Evolutionary conservation across 192 early-diverging fungal species (phyloP), one percentile per base, ranked within the genome.

Genomic region (Mycoemilia scoparia): DNA sequence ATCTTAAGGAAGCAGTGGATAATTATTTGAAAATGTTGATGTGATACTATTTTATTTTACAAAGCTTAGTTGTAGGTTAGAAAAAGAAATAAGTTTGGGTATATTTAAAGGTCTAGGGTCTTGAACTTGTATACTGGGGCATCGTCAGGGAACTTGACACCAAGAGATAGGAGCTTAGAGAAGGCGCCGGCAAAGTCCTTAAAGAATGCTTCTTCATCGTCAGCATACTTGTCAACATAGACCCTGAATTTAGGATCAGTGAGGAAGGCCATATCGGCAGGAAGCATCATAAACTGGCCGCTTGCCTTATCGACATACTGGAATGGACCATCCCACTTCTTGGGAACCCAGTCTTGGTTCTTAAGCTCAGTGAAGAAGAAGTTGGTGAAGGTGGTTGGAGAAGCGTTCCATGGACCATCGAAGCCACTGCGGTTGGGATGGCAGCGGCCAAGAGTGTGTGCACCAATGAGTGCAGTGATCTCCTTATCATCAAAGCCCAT

Each of bases 331-430:
- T 61, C 51, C 74, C 79, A 82, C 61, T 76, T 71, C 54, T 72
- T 76, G 49, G 74, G 70, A 13, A 74, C 63, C 87, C 90, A 95
- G 33, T 74, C 69, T 46, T 81, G 75, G 13, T 65, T 51, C 19
- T 82, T 54, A 12, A 95, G 67, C 46, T 73, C 73, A 28, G 71
- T 87, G 63, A 54, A 96, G 63, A 72, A 91, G 27, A 73, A 70
- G 67, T 96, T 96, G 43, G 83, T 79, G 60, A 96, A 87, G 25
- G 68, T 54, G 2, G 77, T 93, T 8, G 89, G 87, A 7, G 81
- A 71, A 45, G 74, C 66, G 33, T 78, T 85, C 91, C 91, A 96
- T 9, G 87, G 82, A 4, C 82, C 84, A 13, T 83, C 74, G 38
- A 66, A 87, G 8, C 86, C 86, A 38, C 65, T 70, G 30, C 79